A percentile compares a stretch with the other conserved stretches of the same genome.
Conservation (phyloP, 306 rosid genomes). For the Phaseolus lunatus region DNA sequence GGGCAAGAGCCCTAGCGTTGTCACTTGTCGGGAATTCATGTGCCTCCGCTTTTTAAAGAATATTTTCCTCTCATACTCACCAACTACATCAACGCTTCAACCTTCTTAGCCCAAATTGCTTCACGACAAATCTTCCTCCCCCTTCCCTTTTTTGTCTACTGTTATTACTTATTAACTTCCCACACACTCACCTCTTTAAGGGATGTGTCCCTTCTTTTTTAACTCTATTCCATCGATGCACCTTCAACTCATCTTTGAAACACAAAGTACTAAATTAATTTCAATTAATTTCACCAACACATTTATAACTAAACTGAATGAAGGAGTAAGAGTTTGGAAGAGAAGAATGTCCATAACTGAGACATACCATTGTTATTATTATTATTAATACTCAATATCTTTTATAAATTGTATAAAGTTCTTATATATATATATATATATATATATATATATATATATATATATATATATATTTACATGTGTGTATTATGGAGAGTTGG, state of each 20-base stretch:
- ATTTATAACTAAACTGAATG: too few relatives aligned
- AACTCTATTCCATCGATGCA: not conserved
- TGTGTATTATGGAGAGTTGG: too few relatives aligned
- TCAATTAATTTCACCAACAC: too few relatives aligned
- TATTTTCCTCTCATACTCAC: constrained; percentile 21
- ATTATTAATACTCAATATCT: not conserved
- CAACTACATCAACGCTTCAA: not conserved
- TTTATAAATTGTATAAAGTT: not conserved
- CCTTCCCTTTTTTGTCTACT: constrained; percentile 26
- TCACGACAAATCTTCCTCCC: constrained; percentile 27
- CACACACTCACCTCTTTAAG: constrained; percentile 43
- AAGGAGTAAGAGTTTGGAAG: too few relatives aligned
- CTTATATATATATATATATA: too few relatives aligned
- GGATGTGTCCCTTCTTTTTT: constrained; percentile 43
- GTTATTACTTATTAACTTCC: not conserved
- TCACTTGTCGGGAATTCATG: constrained; percentile 32
- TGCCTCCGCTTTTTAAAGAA: constrained; percentile 32
- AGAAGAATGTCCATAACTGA: too few relatives aligned
- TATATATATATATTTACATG: too few relatives aligned
- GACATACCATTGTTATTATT: too few relatives aligned
- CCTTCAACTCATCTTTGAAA: too few relatives aligned
- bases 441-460: too few relatives aligned
- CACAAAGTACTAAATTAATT: too few relatives aligned
- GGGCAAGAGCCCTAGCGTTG: constrained; percentile 20
- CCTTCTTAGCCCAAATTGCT: constrained; percentile 39